Percentiles rank a stretch among this genome's conserved stretches.
Evolutionary conservation across 2,329 filamentous ascomycete species (phyloP).

Genomic region (Dothidotthia symphoricarpi): DNA sequence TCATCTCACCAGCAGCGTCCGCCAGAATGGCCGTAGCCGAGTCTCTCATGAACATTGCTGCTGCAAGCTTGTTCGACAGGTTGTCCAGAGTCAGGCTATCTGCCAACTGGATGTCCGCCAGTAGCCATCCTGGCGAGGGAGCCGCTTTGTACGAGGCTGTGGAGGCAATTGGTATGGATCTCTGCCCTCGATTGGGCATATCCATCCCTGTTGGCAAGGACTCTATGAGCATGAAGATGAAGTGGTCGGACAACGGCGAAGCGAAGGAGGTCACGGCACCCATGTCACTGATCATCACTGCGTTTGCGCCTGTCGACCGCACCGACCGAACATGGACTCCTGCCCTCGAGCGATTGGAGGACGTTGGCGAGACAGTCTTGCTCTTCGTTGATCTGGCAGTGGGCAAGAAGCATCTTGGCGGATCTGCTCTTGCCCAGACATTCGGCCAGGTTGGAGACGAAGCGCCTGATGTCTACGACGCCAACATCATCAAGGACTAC

Average conservation of each 20-base stretch:
- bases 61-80: conserved; percentile 70
- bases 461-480: conserved; percentile 80
- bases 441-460: conserved; percentile 83
- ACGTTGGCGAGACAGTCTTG: conserved; percentile 83
- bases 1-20: conserved; percentile 86
- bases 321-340: conserved; percentile 91
- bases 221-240: conserved; percentile 98
- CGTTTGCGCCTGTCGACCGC: conserved; percentile 81
- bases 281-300: conserved; percentile 85
- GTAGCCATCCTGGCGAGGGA: conserved; percentile 86
- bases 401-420: conserved; percentile 78
- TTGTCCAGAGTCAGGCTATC: conserved; percentile 81
- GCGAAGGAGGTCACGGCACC: conserved; percentile 87
- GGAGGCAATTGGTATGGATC: conserved; percentile 84
- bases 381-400: conserved; percentile 88
- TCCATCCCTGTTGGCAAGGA: conserved; percentile 97
- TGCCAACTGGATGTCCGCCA: conserved; percentile 99
- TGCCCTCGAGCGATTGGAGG: conserved; percentile 75
- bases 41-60: conserved; percentile 87
- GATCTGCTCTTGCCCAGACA: conserved; percentile 86
- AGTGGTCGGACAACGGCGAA: conserved; percentile 68
- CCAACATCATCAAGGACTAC: conserved; percentile 79
- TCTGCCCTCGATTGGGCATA: conserved; percentile 86
- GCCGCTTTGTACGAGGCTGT: conserved; percentile 92
- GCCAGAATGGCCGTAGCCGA: conserved; percentile 96